Evolutionary conservation across 257 asterid species (phyloP).

Genomic region (Osmanthus fragrans): DNA sequence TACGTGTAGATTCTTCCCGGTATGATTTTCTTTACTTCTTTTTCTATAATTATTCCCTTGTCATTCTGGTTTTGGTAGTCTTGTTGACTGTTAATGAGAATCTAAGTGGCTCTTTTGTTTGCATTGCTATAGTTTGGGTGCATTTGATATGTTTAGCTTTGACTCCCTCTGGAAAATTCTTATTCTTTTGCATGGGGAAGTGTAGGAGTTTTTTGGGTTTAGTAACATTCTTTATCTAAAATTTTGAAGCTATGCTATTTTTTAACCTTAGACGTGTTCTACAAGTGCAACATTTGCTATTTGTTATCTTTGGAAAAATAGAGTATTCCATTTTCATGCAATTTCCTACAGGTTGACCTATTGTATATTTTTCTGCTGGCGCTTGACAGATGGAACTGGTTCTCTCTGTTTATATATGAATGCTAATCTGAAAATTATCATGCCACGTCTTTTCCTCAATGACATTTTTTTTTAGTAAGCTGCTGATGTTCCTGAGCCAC

Average conservation of each 20-base stretch:
- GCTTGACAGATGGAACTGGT: slow-evolving; percentile 16
- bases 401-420: slow-evolving; percentile 12
- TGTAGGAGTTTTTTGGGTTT: not conserved
- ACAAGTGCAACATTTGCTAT: not conserved
- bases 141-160: slow-evolving; percentile 3
- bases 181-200: slow-evolving; percentile 8
- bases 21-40: slow-evolving; percentile 22
- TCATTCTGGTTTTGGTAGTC: not conserved
- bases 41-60: not conserved
- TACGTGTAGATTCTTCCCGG: slow-evolving; percentile 58
- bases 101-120: not conserved
- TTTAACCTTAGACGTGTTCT: slow-evolving; percentile 3
- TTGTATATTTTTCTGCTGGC: slow-evolving; percentile 17
- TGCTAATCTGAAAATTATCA: slow-evolving; percentile 18
- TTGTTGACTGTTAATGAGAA: not conserved
- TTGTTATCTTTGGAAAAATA: not conserved
- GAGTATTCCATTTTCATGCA: slow-evolving; percentile 5
- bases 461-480: slow-evolving; percentile 9
- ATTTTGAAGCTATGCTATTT: slow-evolving; percentile 9
- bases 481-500: slow-evolving; percentile 1
- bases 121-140: not conserved
- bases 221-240: not conserved
- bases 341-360: not conserved
- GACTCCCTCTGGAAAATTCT: slow-evolving; percentile 6
- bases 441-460: slow-evolving; percentile 8